Evolutionary conservation across 805 yeast genomes (phyloP).

Genomic region (Ogataea kodamae): DNA sequence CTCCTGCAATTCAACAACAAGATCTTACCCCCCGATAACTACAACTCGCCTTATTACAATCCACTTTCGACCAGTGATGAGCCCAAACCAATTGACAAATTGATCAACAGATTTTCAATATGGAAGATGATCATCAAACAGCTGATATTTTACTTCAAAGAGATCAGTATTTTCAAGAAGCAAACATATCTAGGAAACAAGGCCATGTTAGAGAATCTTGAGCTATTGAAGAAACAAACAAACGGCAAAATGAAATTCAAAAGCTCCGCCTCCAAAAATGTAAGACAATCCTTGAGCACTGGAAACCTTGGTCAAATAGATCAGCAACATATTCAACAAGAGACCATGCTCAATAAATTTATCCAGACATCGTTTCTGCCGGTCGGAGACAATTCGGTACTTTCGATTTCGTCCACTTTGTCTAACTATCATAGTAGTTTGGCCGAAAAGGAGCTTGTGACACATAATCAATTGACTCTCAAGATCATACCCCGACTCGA

Average conservation of each 20-base stretch:
- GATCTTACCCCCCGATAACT: slow-evolving; percentile 32
- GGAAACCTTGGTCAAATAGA: slow-evolving; percentile 22
- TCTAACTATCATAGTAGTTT: slow-evolving; percentile 30
- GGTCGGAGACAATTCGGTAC: slow-evolving; percentile 36
- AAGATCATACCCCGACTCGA: slow-evolving; percentile 53
- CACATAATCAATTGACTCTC: slow-evolving; percentile 47
- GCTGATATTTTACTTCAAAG: slow-evolving; percentile 48
- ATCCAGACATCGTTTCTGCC: slow-evolving; percentile 46
- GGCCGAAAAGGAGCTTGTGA: slow-evolving; percentile 45
- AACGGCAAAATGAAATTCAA: slow-evolving; percentile 30
- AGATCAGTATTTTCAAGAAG: slow-evolving; percentile 48
- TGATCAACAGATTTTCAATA: slow-evolving; percentile 53
- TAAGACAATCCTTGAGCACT: slow-evolving; percentile 24
- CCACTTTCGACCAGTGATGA: slow-evolving; percentile 30
- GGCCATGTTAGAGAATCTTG: slow-evolving; percentile 47
- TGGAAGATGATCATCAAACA: slow-evolving; percentile 56
- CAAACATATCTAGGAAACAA: slow-evolving; percentile 43
- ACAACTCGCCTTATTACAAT: slow-evolving; percentile 35
- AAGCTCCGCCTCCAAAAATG: slow-evolving; percentile 19
- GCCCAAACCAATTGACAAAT: slow-evolving; percentile 44
- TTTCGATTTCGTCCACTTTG: slow-evolving; percentile 32
- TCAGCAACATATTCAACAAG: slow-evolving; percentile 15
- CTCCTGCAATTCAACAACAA: slow-evolving; percentile 20
- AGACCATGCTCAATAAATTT: slow-evolving; percentile 37
- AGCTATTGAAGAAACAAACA: slow-evolving; percentile 28